Evolutionary conservation across 768 basidiomycete genomes (phyloP).

Genomic region (Fibroporia radiculosa): DNA sequence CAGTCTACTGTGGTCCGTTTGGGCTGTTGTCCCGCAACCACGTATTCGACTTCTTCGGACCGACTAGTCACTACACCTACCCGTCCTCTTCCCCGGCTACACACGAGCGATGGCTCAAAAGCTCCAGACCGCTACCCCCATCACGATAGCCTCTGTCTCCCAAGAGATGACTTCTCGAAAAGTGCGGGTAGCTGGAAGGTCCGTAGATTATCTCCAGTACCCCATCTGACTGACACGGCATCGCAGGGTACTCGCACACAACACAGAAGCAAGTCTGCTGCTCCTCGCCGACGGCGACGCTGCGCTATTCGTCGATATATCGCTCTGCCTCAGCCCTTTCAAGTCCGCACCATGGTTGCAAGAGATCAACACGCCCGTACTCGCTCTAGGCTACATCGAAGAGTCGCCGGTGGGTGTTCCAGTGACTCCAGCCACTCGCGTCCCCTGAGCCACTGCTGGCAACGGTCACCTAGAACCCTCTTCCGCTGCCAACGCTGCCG

Average conservation of each 20-base stretch:
- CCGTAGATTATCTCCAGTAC: constrained; percentile 19
- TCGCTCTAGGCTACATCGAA: constrained; percentile 56
- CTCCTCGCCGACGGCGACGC: constrained; percentile 41
- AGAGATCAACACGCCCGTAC: constrained; percentile 43
- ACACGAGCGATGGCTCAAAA: constrained; percentile 9
- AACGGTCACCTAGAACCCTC: constrained; percentile 1
- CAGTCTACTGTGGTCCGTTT: too few relatives aligned
- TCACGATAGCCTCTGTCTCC: constrained; percentile 33
- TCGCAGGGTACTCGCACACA: constrained; percentile 50
- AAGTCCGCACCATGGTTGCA: constrained; percentile 36
- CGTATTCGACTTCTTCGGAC: too few relatives aligned
- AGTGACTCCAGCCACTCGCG: neutral
- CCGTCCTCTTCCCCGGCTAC: too few relatives aligned
- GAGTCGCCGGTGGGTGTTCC: constrained; percentile 30
- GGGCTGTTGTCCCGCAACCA: too few relatives aligned
- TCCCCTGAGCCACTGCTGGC: neutral
- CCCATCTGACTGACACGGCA: constrained; percentile 3
- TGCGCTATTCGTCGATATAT: constrained; percentile 51
- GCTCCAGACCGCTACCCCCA: constrained; percentile 21
- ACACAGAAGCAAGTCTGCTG: constrained; percentile 37
- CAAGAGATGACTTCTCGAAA: constrained; percentile 39
- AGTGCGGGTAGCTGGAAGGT: constrained; percentile 55
- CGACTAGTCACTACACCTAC: too few relatives aligned
- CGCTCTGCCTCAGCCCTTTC: constrained; percentile 38
- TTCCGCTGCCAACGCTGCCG: constrained; percentile 7